phyloP scores from a whole-genome alignment of 169 alveolate genomes.

The Amoebophrya sp. region DNA sequence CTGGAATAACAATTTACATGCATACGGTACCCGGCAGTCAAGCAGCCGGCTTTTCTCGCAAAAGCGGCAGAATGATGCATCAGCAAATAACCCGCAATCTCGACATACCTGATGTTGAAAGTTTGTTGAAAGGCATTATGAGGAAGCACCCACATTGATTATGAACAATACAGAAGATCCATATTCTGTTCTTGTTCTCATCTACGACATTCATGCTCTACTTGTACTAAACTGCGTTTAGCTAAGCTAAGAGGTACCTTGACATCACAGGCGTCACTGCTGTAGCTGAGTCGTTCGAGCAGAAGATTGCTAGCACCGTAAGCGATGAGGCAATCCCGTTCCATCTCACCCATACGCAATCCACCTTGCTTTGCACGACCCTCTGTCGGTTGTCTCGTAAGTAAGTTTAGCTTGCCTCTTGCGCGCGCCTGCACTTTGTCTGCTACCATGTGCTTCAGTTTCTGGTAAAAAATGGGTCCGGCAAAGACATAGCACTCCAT shows the following conservation, averaged over 20 bases:
- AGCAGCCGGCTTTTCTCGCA: slow-evolving; percentile 74
- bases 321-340: slow-evolving; percentile 98
- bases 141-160: neutral
- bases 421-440: slow-evolving; percentile 92
- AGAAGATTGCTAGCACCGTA: slow-evolving; percentile 90
- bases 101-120: neutral
- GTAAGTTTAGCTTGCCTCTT: slow-evolving; percentile 93
- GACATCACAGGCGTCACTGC: slow-evolving; percentile 92
- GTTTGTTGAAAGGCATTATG: neutral
- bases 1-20: slow-evolving; percentile 76
- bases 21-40: slow-evolving; percentile 78
- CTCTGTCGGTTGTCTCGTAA: slow-evolving; percentile 99
- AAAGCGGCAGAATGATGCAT: slow-evolving; percentile 83
- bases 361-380: slow-evolving; percentile 99
- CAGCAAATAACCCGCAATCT: slow-evolving; percentile 89
- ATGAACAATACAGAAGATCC: neutral
- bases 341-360: slow-evolving; percentile 99
- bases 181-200: neutral
- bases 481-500: slow-evolving; percentile 86
- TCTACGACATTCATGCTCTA: too few relatives aligned
- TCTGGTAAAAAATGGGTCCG: slow-evolving; percentile 99
- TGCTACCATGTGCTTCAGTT: slow-evolving; percentile 98
- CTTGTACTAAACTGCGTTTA: slow-evolving; percentile 49
- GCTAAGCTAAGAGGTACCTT: slow-evolving; percentile 91
- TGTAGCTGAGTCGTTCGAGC: slow-evolving; percentile 93